These are phyloP conservation scores for Choiromyces venosus DNA, from an alignment of 495 filamentous ascomycete species.

Conservation along the genomic window DNA sequence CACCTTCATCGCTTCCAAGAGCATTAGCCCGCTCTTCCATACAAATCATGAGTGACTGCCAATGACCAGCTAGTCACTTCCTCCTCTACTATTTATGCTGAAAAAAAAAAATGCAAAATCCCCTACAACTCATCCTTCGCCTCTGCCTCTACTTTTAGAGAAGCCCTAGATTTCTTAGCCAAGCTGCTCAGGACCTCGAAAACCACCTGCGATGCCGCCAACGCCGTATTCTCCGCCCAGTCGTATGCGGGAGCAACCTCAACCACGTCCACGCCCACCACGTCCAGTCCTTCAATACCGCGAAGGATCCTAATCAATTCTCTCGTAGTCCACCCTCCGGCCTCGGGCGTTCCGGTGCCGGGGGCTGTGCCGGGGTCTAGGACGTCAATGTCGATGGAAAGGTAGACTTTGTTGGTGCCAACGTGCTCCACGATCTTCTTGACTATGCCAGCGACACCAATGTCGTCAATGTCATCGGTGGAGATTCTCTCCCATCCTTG, in stretches of 20 bases:
- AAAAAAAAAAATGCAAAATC: background rate
- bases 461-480: slow-evolving; percentile 67
- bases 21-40: background rate
- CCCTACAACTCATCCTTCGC: background rate
- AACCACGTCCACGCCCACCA: slow-evolving; percentile 73
- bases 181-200: slow-evolving; percentile 78
- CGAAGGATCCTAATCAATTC: slow-evolving; percentile 66
- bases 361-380: slow-evolving; percentile 67
- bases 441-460: slow-evolving; percentile 57
- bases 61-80: background rate
- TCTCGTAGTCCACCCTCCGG: slow-evolving; percentile 67
- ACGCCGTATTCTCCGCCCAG: slow-evolving; percentile 73
- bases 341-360: slow-evolving; percentile 68
- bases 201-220: slow-evolving; percentile 74
- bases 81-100: no score
- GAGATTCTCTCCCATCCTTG: slow-evolving; percentile 63
- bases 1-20: background rate
- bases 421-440: slow-evolving; percentile 55
- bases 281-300: slow-evolving; percentile 62
- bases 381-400: slow-evolving; percentile 72
- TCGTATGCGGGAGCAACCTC: slow-evolving; percentile 86
- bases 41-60: background rate
- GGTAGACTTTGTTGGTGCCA: slow-evolving; percentile 59
- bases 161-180: slow-evolving; percentile 52
- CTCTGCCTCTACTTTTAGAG: background rate